These are phyloP conservation scores for Pinguiococcus pyrenoidosus DNA, from an alignment of 108 stramenopile genomes.

Conservation along the genomic window DNA sequence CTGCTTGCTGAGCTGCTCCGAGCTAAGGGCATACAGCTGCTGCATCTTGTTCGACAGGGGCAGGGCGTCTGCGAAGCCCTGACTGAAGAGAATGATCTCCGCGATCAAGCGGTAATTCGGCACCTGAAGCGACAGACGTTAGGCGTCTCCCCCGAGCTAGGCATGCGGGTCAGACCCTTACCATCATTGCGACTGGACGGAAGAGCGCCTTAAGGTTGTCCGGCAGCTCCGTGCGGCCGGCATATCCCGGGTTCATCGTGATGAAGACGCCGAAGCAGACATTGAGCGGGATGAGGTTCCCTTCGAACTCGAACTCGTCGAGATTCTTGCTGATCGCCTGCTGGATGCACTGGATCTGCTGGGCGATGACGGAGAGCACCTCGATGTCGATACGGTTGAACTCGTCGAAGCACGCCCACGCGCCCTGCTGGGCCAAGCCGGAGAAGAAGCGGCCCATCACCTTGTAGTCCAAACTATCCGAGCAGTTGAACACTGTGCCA, in stretches of 20 bases:
- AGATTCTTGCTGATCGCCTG: conserved; percentile 34
- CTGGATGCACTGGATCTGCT: conserved; percentile 52
- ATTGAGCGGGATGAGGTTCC: conserved; percentile 40
- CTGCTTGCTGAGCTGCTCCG: conserved; percentile 53
- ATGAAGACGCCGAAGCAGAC: conserved; percentile 44
- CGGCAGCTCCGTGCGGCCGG: conserved; percentile 39
- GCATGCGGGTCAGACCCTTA: too few species aligned
- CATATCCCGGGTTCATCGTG: conserved; percentile 50
- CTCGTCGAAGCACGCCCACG: conserved; percentile 52
- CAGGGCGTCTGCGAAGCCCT: conserved; percentile 46
- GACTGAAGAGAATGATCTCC: conserved; percentile 44
- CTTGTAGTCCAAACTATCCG: conserved; percentile 48
- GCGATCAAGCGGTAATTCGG: conserved; percentile 47
- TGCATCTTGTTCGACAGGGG: conserved; percentile 51
- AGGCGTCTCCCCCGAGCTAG: too few species aligned
- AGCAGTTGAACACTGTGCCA: conserved; percentile 61
- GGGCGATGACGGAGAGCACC: conserved; percentile 49
- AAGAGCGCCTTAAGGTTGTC: conserved; percentile 47
- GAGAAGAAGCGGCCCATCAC: conserved; percentile 52
- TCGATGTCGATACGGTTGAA: conserved; percentile 51
- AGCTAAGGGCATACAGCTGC: conserved; percentile 46
- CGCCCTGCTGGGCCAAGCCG: conserved; percentile 43
- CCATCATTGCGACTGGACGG: conserved; percentile 51
- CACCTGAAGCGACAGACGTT: too few species aligned
- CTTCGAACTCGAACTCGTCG: conserved; percentile 45